These are phyloP conservation scores for Fusarium ramigenum DNA, from an alignment of 2,329 filamentous ascomycete species.

Conservation along the genomic window DNA sequence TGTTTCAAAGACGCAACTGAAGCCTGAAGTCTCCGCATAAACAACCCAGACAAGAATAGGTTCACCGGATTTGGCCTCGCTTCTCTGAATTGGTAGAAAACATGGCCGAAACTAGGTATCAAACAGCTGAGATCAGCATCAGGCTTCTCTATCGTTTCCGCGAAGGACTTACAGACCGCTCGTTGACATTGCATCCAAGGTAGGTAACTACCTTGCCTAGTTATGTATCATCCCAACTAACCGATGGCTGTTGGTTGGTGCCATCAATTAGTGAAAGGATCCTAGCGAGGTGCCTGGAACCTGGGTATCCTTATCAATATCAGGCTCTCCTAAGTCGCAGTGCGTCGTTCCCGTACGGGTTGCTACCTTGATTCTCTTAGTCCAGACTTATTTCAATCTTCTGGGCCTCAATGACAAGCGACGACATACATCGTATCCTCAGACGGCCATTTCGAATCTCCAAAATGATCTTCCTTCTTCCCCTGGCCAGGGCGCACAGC, in stretches of 20 bases:
- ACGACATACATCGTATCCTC: slow-evolving; percentile 13
- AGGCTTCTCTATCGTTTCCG: slow-evolving; percentile 8
- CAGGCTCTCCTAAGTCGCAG: slow-evolving; percentile 16
- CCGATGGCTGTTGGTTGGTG: slow-evolving; percentile 16
- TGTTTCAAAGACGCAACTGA: slow-evolving; percentile 15
- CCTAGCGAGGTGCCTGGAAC: neutral
- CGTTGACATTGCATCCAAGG: slow-evolving; percentile 10
- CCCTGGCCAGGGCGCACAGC: slow-evolving; percentile 19
- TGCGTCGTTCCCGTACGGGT: slow-evolving; percentile 35
- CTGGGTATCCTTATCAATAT: slow-evolving; percentile 26
- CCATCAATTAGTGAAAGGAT: slow-evolving; percentile 9
- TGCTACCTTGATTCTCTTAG: slow-evolving; percentile 25
- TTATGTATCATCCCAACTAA: slow-evolving; percentile 27
- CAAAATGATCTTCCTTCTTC: slow-evolving; percentile 38
- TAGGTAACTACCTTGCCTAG: neutral
- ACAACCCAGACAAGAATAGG: slow-evolving; percentile 1
- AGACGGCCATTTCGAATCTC: slow-evolving; percentile 29
- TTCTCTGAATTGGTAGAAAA: neutral
- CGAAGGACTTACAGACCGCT: slow-evolving; percentile 10
- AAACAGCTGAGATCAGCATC: slow-evolving; percentile 9
- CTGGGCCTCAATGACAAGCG: slow-evolving; percentile 29
- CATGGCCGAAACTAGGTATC: slow-evolving; percentile 1
- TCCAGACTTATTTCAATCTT: slow-evolving; percentile 28
- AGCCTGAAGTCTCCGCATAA: slow-evolving; percentile 12
- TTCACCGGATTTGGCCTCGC: neutral